These are phyloP conservation scores for Lolium rigidum DNA, from an alignment of 176 grass and related monocot genomes.

Conservation along the genomic window DNA sequence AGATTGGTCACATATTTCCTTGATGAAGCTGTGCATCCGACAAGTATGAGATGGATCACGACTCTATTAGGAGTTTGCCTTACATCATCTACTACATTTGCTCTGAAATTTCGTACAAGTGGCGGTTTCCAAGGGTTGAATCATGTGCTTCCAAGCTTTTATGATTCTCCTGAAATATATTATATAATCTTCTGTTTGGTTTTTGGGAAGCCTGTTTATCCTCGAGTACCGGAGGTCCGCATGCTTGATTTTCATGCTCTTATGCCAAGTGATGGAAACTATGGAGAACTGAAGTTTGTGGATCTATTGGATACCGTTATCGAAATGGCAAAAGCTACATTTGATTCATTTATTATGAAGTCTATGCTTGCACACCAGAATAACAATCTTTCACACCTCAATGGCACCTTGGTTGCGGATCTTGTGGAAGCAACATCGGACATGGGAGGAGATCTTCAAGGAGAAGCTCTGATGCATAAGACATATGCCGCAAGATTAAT, in stretches of 20 bases:
- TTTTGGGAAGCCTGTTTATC: constrained; percentile 95
- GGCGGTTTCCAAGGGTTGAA: constrained; percentile 85
- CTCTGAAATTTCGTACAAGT: constrained; percentile 78
- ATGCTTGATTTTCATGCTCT: constrained; percentile 99
- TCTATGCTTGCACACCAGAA: constrained; percentile 97
- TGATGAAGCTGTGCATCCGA: constrained; percentile 97
- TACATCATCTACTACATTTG: constrained; percentile 84
- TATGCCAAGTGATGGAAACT: constrained; percentile 97
- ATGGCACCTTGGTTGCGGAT: constrained; percentile 77
- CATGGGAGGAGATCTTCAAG: constrained; percentile 84
- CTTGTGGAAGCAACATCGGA: constrained; percentile 81
- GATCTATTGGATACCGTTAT: constrained; percentile 93
- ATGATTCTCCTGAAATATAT: constrained; percentile 99
- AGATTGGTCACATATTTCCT: constrained; percentile 95
- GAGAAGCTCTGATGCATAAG: constrained; percentile 98
- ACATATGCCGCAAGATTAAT: constrained; percentile 98
- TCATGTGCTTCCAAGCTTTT: constrained; percentile 88
- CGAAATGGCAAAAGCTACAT: constrained; percentile 93
- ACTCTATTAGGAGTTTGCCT: constrained; percentile 98
- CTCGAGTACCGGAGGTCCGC: constrained; percentile 94
- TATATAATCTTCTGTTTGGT: constrained; percentile 98
- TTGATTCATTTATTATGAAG: constrained; percentile 82
- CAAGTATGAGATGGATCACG: constrained; percentile 99
- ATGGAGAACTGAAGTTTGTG: constrained; percentile 93
- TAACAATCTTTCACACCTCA: constrained; percentile 89